A percentile compares a stretch with the other conserved stretches of the same genome.
These are phyloP conservation scores for Castanea crenata DNA, from an alignment of 306 rosid genomes.

Conservation along the genomic window DNA sequence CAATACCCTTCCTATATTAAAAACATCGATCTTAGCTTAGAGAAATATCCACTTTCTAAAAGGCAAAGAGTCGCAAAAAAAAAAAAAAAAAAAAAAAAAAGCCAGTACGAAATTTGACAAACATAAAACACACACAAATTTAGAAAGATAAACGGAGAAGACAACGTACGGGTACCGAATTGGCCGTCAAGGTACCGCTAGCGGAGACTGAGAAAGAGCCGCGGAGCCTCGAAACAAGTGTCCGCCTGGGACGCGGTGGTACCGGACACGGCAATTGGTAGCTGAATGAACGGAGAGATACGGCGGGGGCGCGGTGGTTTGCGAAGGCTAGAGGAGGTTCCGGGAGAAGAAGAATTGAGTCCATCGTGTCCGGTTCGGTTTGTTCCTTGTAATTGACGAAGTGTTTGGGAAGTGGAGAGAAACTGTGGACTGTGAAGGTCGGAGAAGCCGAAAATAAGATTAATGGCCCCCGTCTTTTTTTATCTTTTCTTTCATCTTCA, in stretches of 20 bases:
- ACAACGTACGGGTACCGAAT: conserved; percentile 51
- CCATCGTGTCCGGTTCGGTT: conserved; percentile 33
- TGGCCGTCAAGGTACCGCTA: conserved; percentile 49
- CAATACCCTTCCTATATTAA: too few relatives aligned
- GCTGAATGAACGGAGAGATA: not conserved
- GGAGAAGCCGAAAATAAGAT: too few relatives aligned
- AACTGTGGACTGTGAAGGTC: not conserved
- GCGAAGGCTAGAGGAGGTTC: conserved; percentile 23
- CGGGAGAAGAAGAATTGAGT: conserved; percentile 36
- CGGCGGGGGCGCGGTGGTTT: not conserved
- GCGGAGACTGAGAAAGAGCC: conserved; percentile 30
- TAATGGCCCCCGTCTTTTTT: too few relatives aligned
- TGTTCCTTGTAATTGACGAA: not conserved
- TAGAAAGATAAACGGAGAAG: not conserved
- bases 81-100: too few relatives aligned
- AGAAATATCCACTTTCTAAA: too few relatives aligned
- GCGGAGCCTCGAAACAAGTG: conserved; percentile 33
- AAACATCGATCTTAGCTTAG: too few relatives aligned
- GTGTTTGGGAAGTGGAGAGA: not conserved
- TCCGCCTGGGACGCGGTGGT: conserved; percentile 23
- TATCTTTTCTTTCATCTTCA: too few relatives aligned
- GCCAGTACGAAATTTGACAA: too few relatives aligned
- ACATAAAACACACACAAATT: not conserved
- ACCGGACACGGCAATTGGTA: conserved; percentile 24
- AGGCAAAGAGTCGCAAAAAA: too few relatives aligned